phyloP scores from a whole-genome alignment of 352 stramenopile genomes.

The Pythium aquatile region DNA sequence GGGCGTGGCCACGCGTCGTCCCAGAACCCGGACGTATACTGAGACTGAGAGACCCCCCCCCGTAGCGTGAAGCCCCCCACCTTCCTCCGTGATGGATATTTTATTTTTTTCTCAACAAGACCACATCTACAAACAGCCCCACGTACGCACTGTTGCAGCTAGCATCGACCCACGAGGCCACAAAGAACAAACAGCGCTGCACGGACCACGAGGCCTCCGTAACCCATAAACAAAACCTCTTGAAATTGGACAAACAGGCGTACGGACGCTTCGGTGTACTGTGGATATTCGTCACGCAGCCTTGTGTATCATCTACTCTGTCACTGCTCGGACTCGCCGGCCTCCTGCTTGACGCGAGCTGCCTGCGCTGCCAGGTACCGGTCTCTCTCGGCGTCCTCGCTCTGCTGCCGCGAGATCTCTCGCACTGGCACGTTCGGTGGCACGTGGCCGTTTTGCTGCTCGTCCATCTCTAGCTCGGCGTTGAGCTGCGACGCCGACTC shows the following conservation, averaged over 20 bases:
- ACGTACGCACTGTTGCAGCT: no score
- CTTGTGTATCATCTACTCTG: no score
- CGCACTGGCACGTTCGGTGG: not conserved
- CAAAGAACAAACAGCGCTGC: not conserved
- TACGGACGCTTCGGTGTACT: not conserved
- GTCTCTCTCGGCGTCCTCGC: not conserved
- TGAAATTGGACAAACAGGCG: not conserved
- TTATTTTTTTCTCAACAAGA: slow-evolving; percentile 18
- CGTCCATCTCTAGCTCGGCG: slow-evolving; percentile 39
- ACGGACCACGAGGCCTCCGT: not conserved
- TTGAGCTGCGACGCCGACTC: slow-evolving; percentile 65
- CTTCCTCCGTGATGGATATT: slow-evolving; percentile 21
- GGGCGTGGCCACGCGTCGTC: slow-evolving; percentile 26
- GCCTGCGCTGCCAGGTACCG: not conserved
- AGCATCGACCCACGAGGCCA: no score
- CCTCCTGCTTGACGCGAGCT: not conserved
- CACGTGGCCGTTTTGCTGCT: slow-evolving; percentile 6
- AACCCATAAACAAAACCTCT: not conserved
- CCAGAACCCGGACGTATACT: slow-evolving; percentile 75
- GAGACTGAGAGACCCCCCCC: slow-evolving; percentile 21
- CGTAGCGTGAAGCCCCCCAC: not conserved
- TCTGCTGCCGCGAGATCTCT: not conserved
- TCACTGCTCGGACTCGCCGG: not conserved
- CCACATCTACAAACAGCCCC: not conserved
- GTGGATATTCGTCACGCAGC: no score